Conservation (phyloP, 768 basidiomycete genomes). For the Mrakia frigida region DNA sequence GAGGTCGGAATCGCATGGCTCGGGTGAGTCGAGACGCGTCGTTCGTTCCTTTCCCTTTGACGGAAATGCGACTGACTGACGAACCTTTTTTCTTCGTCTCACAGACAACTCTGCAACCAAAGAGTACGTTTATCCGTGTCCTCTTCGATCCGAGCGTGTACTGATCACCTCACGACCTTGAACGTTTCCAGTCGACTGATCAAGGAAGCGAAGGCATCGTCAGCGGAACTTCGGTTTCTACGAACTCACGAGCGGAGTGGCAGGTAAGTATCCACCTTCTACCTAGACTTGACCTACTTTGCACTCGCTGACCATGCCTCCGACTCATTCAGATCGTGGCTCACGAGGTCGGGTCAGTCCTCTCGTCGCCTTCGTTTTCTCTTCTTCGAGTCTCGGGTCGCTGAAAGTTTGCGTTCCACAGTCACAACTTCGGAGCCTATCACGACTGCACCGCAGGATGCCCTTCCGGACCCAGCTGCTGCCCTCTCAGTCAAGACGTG, state of each 20-base stretch:
- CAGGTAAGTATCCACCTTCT: slow-evolving; percentile 42
- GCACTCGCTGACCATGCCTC: too few species aligned
- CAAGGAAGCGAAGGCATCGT: slow-evolving; percentile 51
- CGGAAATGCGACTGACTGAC: too few species aligned
- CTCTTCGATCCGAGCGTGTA: not conserved
- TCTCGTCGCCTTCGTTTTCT: too few species aligned
- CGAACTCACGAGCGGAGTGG: slow-evolving; percentile 70
- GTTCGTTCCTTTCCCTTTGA: too few species aligned
- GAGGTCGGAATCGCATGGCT: slow-evolving; percentile 84
- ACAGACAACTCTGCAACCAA: slow-evolving; percentile 57
- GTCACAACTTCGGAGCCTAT: slow-evolving; percentile 37
- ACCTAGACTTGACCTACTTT: too few species aligned
- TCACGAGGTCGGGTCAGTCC: slow-evolving; percentile 61
- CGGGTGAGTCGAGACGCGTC: slow-evolving; percentile 41
- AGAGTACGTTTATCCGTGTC: slow-evolving; percentile 25
- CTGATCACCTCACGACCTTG: slow-evolving; percentile 7
- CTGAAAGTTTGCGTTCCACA: too few species aligned
- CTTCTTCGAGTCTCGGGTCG: too few species aligned
- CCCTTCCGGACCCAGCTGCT: slow-evolving; percentile 56
- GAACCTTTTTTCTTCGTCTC: too few species aligned
- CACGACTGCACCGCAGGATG: slow-evolving; percentile 63
- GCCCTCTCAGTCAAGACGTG: slow-evolving; percentile 57
- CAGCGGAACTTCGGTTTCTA: slow-evolving; percentile 77
- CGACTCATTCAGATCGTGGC: slow-evolving; percentile 47
- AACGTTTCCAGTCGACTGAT: slow-evolving; percentile 40